A percentile compares a stretch with the other conserved stretches of the same genome.
phyloP scores from a whole-genome alignment of 2,329 filamentous ascomycete species.

The Trichophyton rubrum region DNA sequence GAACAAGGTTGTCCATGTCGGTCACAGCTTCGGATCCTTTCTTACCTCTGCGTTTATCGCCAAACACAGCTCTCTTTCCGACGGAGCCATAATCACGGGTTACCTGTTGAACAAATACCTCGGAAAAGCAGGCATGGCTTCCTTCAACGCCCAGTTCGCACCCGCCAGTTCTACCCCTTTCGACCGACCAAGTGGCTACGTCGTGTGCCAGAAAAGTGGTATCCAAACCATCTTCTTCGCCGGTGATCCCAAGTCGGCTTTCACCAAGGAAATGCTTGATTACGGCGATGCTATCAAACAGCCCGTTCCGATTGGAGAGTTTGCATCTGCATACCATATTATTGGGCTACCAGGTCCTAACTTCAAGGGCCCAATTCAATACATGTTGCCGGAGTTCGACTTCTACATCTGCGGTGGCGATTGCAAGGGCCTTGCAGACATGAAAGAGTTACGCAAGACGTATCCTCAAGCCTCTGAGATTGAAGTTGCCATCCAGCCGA shows the following conservation, averaged over 20 bases:
- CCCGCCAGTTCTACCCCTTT: slow-evolving; percentile 5
- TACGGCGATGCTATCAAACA: slow-evolving; percentile 14
- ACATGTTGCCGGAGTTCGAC: slow-evolving; percentile 24
- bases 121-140: slow-evolving; percentile 5
- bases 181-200: slow-evolving; percentile 8
- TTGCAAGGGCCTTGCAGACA: slow-evolving; percentile 19
- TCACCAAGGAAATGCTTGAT: slow-evolving; percentile 12
- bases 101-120: slow-evolving; percentile 21
- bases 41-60: slow-evolving; percentile 23
- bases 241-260: slow-evolving; percentile 10
- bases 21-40: slow-evolving; percentile 27
- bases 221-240: slow-evolving; percentile 15
- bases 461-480: slow-evolving; percentile 20
- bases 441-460: slow-evolving; percentile 11
- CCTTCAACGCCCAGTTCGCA: slow-evolving; percentile 11
- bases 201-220: slow-evolving; percentile 9
- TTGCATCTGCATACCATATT: slow-evolving; percentile 14
- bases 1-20: slow-evolving; percentile 26
- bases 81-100: slow-evolving; percentile 31
- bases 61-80: slow-evolving; percentile 24
- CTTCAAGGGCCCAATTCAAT: slow-evolving; percentile 25
- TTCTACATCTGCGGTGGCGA: slow-evolving; percentile 26
- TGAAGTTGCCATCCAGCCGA: slow-evolving; percentile 24
- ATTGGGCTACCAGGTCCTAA: slow-evolving; percentile 16
- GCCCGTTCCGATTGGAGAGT: slow-evolving; percentile 13